phyloP scores from a whole-genome alignment of 495 filamentous ascomycete genomes.

The Penicillium alfredii region DNA sequence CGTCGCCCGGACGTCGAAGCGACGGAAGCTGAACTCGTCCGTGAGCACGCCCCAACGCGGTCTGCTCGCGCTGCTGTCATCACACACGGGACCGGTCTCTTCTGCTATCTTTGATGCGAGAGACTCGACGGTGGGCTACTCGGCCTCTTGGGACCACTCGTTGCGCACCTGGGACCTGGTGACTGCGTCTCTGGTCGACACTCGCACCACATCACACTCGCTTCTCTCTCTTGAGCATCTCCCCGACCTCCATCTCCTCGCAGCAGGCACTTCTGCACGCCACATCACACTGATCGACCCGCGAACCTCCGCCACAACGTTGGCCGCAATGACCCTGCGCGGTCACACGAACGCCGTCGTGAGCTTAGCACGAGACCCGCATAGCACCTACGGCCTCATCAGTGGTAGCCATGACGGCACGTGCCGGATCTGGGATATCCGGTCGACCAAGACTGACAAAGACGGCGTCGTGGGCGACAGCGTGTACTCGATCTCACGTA shows the following conservation, averaged over 20 bases:
- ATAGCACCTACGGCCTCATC: conserved; percentile 72
- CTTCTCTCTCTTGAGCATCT: conserved; percentile 70
- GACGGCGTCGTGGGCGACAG: conserved; percentile 66
- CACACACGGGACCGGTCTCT: conserved; percentile 66
- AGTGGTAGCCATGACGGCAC: conserved; percentile 86
- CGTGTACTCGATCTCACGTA: conserved; percentile 73
- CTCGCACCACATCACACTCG: conserved; percentile 72
- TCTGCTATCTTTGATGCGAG: conserved; percentile 74
- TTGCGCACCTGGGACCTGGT: conserved; percentile 87
- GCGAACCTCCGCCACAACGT: conserved; percentile 61
- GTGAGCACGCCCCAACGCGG: conserved; percentile 67
- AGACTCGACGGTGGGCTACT: conserved; percentile 86
- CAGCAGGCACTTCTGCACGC: conserved; percentile 77
- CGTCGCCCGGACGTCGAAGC: conserved; percentile 57
- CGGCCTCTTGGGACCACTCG: conserved; percentile 80
- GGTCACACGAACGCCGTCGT: conserved; percentile 85
- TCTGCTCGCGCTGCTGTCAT: conserved; percentile 63
- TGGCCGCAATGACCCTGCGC: conserved; percentile 78
- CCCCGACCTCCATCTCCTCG: conserved; percentile 62
- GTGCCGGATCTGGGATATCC: conserved; percentile 86
- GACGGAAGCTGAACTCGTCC: conserved; percentile 65
- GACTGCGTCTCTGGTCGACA: conserved; percentile 66
- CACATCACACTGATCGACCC: conserved; percentile 90
- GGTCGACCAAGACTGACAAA: conserved; percentile 61
- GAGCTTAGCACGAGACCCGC: conserved; percentile 60